Evolutionary conservation across 352 stramenopile genomes (phyloP).

Genomic region (Aphanomyces stellatus): DNA sequence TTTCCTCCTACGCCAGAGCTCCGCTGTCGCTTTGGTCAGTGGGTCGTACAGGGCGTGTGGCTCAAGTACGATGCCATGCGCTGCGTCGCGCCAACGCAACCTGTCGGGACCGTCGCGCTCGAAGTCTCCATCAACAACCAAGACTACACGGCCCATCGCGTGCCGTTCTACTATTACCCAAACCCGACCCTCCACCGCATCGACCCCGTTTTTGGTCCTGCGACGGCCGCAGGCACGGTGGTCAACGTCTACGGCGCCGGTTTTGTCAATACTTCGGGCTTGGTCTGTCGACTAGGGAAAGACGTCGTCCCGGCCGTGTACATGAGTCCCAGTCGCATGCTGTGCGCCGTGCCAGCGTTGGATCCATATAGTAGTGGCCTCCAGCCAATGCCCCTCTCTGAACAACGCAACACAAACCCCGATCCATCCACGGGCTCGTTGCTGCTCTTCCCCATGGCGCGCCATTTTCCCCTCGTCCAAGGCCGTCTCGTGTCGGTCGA

Average conservation of each 20-base stretch:
- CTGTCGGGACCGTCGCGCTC: conserved; percentile 60
- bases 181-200: conserved; percentile 67
- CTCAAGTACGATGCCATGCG: conserved; percentile 54
- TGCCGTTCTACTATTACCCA: conserved; percentile 80
- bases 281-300: conserved; percentile 85
- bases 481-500: conserved; percentile 87
- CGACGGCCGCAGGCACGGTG: conserved; percentile 61
- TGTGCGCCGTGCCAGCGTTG: conserved; percentile 73
- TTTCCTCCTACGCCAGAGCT: conserved; percentile 69
- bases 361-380: conserved; percentile 45
- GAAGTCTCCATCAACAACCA: conserved; percentile 89
- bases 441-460: conserved; percentile 67
- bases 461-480: conserved; percentile 85
- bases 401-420: conserved; percentile 50
- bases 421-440: conserved; percentile 56
- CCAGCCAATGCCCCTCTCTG: conserved; percentile 45
- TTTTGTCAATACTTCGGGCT: conserved; percentile 82
- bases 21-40: conserved; percentile 77
- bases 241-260: conserved; percentile 76
- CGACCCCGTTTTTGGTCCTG: conserved; percentile 83
- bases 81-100: conserved; percentile 57
- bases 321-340: conserved; percentile 63
- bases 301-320: conserved; percentile 77
- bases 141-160: conserved; percentile 68
- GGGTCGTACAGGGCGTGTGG: conserved; percentile 59